These are phyloP conservation scores for Candida smagusa DNA, from an alignment of 1,139 yeast species.

Conservation along the genomic window DNA sequence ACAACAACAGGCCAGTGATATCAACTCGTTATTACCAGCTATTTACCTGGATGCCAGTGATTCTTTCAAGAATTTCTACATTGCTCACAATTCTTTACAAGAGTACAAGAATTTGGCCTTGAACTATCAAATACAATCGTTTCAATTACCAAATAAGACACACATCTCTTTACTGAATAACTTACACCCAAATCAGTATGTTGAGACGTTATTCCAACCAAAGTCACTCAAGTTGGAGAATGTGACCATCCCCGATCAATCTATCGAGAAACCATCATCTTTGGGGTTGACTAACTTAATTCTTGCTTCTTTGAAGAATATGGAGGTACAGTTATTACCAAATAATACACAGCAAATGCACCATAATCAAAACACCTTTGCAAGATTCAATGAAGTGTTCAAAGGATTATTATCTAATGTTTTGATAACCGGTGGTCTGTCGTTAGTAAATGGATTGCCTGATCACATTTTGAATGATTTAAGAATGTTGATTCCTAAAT, in stretches of 20 bases:
- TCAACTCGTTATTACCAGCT: constrained; percentile 28
- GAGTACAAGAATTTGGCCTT: constrained; percentile 42
- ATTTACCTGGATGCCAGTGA: constrained; percentile 27
- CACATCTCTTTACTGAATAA: constrained; percentile 34
- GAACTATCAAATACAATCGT: constrained; percentile 27
- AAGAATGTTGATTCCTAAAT: constrained; percentile 40
- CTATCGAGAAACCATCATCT: constrained; percentile 37
- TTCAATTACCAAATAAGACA: constrained; percentile 47
- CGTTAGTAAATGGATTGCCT: constrained; percentile 58
- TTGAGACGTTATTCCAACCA: constrained; percentile 59
- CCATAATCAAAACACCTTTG: constrained; percentile 22
- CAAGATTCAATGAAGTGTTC: constrained; percentile 40
- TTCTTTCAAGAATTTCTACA: constrained; percentile 47
- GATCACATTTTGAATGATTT: constrained; percentile 62
- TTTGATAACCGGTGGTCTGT: constrained; percentile 64
- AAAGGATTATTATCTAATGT: constrained; percentile 52
- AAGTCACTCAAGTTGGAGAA: constrained; percentile 27
- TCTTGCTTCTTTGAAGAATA: constrained; percentile 38
- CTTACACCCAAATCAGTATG: constrained; percentile 26
- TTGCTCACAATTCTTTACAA: constrained; percentile 37
- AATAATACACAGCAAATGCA: constrained; percentile 11
- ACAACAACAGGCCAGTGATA: constrained; percentile 21
- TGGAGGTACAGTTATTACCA: constrained; percentile 31
- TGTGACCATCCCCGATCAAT: constrained; percentile 32
- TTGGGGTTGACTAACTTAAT: constrained; percentile 49